phyloP scores from a whole-genome alignment of 441 rosid species.

The Populus hybrid region DNA sequence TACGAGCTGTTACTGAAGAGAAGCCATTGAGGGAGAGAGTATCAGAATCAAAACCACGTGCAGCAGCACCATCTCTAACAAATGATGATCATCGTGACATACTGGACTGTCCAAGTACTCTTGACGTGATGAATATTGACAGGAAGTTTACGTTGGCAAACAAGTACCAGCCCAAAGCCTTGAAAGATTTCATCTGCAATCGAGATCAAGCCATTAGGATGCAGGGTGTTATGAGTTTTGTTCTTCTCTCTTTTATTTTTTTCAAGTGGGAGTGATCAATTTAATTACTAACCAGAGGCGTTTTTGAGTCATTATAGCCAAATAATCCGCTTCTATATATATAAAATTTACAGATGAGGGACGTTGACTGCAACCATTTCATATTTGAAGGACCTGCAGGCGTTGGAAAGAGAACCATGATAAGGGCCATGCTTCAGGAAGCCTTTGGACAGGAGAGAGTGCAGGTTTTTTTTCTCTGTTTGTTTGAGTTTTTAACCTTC shows the following conservation, averaged over 20 bases:
- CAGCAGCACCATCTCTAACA: background rate
- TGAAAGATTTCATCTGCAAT: slow-evolving; percentile 48
- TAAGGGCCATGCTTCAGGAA: slow-evolving; percentile 51
- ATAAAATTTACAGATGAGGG: slow-evolving; percentile 21
- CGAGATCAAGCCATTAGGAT: slow-evolving; percentile 31
- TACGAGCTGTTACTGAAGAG: slow-evolving; percentile 12
- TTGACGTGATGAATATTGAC: background rate
- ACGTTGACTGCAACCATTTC: slow-evolving; percentile 34
- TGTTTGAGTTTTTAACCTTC: background rate
- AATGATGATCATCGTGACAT: background rate
- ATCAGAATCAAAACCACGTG: background rate
- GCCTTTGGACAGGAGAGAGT: slow-evolving; percentile 39
- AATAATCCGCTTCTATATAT: background rate
- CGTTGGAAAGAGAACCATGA: slow-evolving; percentile 66
- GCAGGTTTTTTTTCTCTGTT: slow-evolving; percentile 21
- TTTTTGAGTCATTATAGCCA: too few species aligned
- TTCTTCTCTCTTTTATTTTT: background rate
- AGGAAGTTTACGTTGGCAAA: slow-evolving; percentile 33
- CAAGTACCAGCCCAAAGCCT: slow-evolving; percentile 35
- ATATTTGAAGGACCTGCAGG: slow-evolving; percentile 65
- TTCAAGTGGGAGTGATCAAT: background rate
- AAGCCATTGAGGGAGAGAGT: slow-evolving; percentile 59
- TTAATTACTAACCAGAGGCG: background rate
- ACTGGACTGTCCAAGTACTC: background rate
- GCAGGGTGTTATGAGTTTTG: slow-evolving; percentile 1